Base-by-base conservation (phyloP, 1,284 basidiomycete species). In the Flammula alnicola region DNA sequence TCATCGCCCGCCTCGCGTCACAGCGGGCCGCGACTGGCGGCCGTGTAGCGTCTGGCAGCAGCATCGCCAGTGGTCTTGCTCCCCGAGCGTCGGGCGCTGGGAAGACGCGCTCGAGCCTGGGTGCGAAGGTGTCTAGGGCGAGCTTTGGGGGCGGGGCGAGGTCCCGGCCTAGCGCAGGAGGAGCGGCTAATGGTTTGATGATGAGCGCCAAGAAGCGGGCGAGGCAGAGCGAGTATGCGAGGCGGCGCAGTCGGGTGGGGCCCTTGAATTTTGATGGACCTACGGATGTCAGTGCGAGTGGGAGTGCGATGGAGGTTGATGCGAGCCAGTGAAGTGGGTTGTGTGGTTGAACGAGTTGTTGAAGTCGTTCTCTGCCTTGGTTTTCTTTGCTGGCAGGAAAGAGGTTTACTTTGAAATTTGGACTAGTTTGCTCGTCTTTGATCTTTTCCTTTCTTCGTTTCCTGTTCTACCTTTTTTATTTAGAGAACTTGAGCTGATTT, bases 1-100 rank as follows among this genome's bases (percentile, higher is more conserved):
- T 91, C 29, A 88, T 91, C 42, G 86, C 88, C 1, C 81, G 76
- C 59, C 70, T 91, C 19, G 86, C 83, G 4, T 84, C 84, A n/a
- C 84, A 89, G 64, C 79, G 86, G 6, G 80, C 77, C 16, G 77
- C 66, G 9, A 55, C 52, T 35, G 37, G 49, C 22, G 54, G 54
- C 36, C 49, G 60, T 29, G 48, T 50, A 11, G 45, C 54, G 49
- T 33, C 47, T 43, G 20, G 37, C 43, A 19, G 43, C 47, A 25
- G 29, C 44, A 19, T 37, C 42, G 37, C 48, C 43, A 33, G 46
- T 37, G 26, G 46, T 23, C 51, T 44, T 5, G 52, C 57, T 9
- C 36, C 55, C 1, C 33, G 55, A 19, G 54, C 60, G 12, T 60
- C 63, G 54, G 55, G 55, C 30, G 67, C 62, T 35, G 69, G 63